Base-by-base conservation (phyloP, 1,139 yeast genomes). In the Yamadazyma songkhlaensis region DNA sequence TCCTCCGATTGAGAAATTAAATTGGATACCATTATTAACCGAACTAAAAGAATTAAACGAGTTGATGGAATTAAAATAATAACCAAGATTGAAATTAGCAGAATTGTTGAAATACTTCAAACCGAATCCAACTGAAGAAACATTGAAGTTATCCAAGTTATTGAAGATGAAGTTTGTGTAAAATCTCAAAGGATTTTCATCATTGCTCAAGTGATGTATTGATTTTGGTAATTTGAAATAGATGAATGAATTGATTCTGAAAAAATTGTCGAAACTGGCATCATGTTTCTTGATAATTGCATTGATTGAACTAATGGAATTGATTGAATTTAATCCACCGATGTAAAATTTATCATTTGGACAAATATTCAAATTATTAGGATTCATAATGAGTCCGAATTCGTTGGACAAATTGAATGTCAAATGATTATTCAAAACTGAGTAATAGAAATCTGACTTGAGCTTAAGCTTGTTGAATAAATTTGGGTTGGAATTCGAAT, bases 81-180 rank as follows among this genome's bases (percentile, higher is more conserved):
- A 76, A 6, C 77, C 76, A 30, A 72, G 50, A 45, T 74, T 75
- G 42, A 75, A 66, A 34, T 61, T 62, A 36, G 77, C 78, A 65
- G 71, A 68, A 30, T 65, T 56, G 46, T 66, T 66, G 46, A 67
- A 56, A 48, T 70, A 71, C 35, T 57, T 60, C 31, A 71, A 46
- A 2, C 79, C 79, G 39, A 68, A 57, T 3, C 77, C 77, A 28
- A 66, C 57, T 2, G 39, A 35, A 31, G 62, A 52, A 12, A 68
- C 40, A 9, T 69, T 72, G 12, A 57, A 49, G 13, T 53, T 46
- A 9, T 47, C 44, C 26, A 64, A 67, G 35, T 59, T 56, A 9
- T 70, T 74, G 11, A 60, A 48, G n/a, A 56, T 39, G 7, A 58
- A 59, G 6, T 67, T 61, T 12, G 62, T 57, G 46, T 71, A 74